phyloP scores from a whole-genome alignment of 352 stramenopile genomes.

The Pythium volutum region DNA sequence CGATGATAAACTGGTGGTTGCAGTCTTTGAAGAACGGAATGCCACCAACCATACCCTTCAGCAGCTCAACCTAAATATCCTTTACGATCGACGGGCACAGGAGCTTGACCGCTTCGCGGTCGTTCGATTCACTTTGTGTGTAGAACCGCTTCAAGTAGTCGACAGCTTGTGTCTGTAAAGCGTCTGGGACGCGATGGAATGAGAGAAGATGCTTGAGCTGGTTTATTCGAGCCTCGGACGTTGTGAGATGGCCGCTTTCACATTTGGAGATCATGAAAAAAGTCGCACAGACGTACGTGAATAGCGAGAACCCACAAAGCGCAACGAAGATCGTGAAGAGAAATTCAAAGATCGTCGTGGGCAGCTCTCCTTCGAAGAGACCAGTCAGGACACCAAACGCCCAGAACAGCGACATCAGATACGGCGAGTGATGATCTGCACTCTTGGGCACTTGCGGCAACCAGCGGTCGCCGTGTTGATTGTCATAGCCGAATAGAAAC shows the following conservation, averaged over 20 bases:
- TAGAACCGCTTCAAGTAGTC: slow-evolving; percentile 49
- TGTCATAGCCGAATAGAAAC: slow-evolving; percentile 52
- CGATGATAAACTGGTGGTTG: slow-evolving; percentile 61
- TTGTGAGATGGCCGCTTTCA: slow-evolving; percentile 46
- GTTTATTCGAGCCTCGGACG: slow-evolving; percentile 61
- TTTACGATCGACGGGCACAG: slow-evolving; percentile 65
- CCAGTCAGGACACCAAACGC: slow-evolving; percentile 58
- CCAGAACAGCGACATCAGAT: slow-evolving; percentile 66
- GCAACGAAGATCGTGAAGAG: slow-evolving; percentile 64
- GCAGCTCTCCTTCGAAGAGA: slow-evolving; percentile 62
- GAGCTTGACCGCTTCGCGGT: slow-evolving; percentile 53
- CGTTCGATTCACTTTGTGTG: slow-evolving; percentile 62
- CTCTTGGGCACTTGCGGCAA: slow-evolving; percentile 27
- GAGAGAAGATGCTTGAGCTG: slow-evolving; percentile 70
- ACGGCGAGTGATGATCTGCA: slow-evolving; percentile 28
- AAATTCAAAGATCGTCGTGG: slow-evolving; percentile 43
- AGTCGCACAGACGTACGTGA: slow-evolving; percentile 64
- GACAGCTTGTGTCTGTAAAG: slow-evolving; percentile 45
- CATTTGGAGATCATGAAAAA: slow-evolving; percentile 83
- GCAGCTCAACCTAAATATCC: slow-evolving; percentile 55
- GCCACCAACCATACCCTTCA: slow-evolving; percentile 54
- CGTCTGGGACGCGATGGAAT: slow-evolving; percentile 55
- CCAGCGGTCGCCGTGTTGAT: slow-evolving; percentile 48
- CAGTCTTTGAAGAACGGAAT: slow-evolving; percentile 63
- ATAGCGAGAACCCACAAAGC: slow-evolving; percentile 62